Evolutionary conservation across 169 alveolate genomes (phyloP), one percentile per base, ranked within the genome.

Genomic region (Toxoplasma gondii): DNA sequence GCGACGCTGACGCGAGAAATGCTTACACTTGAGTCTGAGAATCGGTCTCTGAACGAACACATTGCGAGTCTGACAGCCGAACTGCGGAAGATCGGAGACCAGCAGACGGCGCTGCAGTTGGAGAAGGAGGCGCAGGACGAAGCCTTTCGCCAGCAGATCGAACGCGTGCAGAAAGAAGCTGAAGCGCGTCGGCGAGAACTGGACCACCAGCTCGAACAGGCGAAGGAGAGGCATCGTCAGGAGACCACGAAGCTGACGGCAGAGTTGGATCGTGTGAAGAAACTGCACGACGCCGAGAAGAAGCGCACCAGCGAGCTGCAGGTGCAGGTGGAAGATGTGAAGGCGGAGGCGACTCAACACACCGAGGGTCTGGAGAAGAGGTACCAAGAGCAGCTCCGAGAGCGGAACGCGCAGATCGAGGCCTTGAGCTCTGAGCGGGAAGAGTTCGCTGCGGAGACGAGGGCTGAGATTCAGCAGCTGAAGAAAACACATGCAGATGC

Each of bases 21-120:
- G 82, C 69, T 4, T 2, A 19, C 53, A 2, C 41, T 78, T 49
- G 36, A 64, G 39, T 54, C 49, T 12, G 94, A 92, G 74, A 49
- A 81, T 38, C 45, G 34, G 54, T 29, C 70, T 0, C 53, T 92
- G 91, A 64, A 36, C 29, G 94, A 88, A 22, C 91, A 88, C 36
- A 80, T 74, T 31, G 92, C 78, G 19, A 34, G 41, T 27, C 54
- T 41, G 81, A 82, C 92, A 43, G 86, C 88, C 34, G 94, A 92
- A 29, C 41, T 92, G 43, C n/a, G 94, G 45, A 82, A 54, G 94
- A 0, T 92, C 1, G 94, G 94, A 9, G 94, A 92, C 74, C 94
- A 92, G 87, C 94, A 92, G 58, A 53, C 94, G 17, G 92, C 92
- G 36, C n/a, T 92, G 91, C 91, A 81, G 88, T 53, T 82, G 67